phyloP scores from a whole-genome alignment of 2,329 filamentous ascomycete species.

The Neospermospora avenae region DNA sequence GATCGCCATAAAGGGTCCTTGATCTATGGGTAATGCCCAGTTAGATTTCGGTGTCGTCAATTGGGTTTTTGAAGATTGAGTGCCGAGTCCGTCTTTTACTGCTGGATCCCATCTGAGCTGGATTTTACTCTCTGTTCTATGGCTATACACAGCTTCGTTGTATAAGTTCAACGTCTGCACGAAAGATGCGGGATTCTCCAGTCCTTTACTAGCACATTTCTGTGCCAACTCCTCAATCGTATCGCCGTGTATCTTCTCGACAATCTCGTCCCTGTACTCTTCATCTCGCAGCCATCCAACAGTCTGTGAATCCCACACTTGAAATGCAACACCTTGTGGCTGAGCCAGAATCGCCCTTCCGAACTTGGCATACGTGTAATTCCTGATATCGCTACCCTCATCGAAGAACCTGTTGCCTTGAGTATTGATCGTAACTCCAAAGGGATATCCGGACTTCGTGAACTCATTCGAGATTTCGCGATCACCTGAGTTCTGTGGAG shows the following conservation, averaged over 20 bases:
- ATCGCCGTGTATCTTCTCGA: constrained; percentile 48
- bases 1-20: constrained; percentile 59
- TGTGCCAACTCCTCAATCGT: constrained; percentile 54
- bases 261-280: constrained; percentile 59
- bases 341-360: constrained; percentile 59
- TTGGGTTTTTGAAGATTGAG: constrained; percentile 45
- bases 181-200: constrained; percentile 46
- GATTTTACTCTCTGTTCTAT: constrained; percentile 43
- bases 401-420: constrained; percentile 61
- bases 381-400: constrained; percentile 61
- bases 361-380: constrained; percentile 66
- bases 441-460: constrained; percentile 66
- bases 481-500: constrained; percentile 52
- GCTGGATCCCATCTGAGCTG: constrained; percentile 54
- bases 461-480: constrained; percentile 61
- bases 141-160: constrained; percentile 52
- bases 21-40: constrained; percentile 58
- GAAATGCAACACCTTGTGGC: constrained; percentile 56
- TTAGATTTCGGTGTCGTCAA: constrained; percentile 59
- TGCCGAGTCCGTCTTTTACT: constrained; percentile 58
- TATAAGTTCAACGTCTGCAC: constrained; percentile 51
- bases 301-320: constrained; percentile 58
- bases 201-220: constrained; percentile 44
- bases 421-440: constrained; percentile 62
- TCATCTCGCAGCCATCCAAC: constrained; percentile 54